These are phyloP conservation scores for Protomyces lactucae-debilis DNA, from an alignment of 1,139 yeast species.

Conservation along the genomic window DNA sequence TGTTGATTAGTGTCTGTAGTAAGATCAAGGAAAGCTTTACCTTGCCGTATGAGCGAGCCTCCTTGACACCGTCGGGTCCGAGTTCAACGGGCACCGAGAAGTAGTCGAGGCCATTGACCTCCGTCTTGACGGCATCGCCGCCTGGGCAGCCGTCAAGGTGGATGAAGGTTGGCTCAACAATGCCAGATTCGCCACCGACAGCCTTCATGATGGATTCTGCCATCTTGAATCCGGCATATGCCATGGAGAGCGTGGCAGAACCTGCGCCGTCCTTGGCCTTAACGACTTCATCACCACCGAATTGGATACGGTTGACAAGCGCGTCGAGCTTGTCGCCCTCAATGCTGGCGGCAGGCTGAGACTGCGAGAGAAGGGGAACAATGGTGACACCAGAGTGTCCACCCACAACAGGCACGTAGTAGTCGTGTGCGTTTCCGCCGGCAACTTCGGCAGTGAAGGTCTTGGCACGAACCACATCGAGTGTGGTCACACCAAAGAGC, in stretches of 20 bases:
- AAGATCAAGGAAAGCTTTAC: background rate
- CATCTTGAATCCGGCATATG: constrained; percentile 73
- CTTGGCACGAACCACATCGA: constrained; percentile 89
- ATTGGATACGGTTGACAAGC: constrained; percentile 88
- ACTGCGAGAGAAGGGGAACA: constrained; percentile 84
- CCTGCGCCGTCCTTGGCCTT: constrained; percentile 99
- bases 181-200: constrained; percentile 32
- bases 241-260: constrained; percentile 98
- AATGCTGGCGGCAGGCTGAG: constrained; percentile 50
- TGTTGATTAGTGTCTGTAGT: constrained; percentile 33
- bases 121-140: constrained; percentile 61
- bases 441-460: constrained; percentile 77
- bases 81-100: constrained; percentile 89
- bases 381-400: constrained; percentile 99
- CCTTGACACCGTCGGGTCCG: constrained; percentile 43
- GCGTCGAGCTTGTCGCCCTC: constrained; percentile 50
- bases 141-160: constrained; percentile 50
- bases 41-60: constrained; percentile 22
- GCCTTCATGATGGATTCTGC: constrained; percentile 27
- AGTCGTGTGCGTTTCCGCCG: constrained; percentile 47
- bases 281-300: constrained; percentile 98
- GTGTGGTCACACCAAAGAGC: constrained; percentile 94
- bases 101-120: constrained; percentile 72
- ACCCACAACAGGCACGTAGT: constrained; percentile 66
- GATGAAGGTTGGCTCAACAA: constrained; percentile 52